Base-by-base conservation (phyloP, 352 stramenopile species). In the Stramenopiles sp. region DNA sequence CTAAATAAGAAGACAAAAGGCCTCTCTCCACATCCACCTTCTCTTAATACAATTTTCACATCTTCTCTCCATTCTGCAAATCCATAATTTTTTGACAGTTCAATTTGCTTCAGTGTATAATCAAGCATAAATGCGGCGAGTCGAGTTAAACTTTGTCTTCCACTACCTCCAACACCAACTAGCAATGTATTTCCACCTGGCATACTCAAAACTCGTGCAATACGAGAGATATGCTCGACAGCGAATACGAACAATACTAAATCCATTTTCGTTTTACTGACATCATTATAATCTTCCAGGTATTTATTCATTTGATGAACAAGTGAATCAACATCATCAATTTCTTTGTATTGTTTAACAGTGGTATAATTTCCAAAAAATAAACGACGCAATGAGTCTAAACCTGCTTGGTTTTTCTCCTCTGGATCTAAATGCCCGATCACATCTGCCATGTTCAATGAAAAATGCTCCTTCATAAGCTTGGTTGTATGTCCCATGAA, bases 231-330 rank as follows among this genome's bases (percentile, higher is more conserved):
- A 78, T 97, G 93, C 80, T 97, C 92, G 73, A 97, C 95, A 1
- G 93, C 93, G 79, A 97, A 97, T 29, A 95, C 84, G 80, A 97
- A 97, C 91, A 97, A 96, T 1, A 97, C 93, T 0, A 97, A 82
- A 79, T 97, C 93, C 93, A 97, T 97, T 0, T 91, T 90, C 63
- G 94, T 95, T 77, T 93, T 93, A 43, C 87, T 94, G 43, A 95
- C 89, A 0, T 86, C 87, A 79, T 97, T 97, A 86, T 95, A 97
- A 79, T 97, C 92, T 74, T 83, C 85, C 33, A 97, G 81, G 65
- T 95, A 97, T 0, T 90, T 86, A 73, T 96, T 91, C 23, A 94
- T 91, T 30, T 95, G 83, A 32, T 87, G 84, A 31, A 85, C 80
- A 23, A 96, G 87, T 13, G 93, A 90, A 33, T 93, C 89, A 82